These are phyloP conservation scores for Lathyrus oleraceus DNA, from an alignment of 306 rosid species.

Conservation along the genomic window DNA sequence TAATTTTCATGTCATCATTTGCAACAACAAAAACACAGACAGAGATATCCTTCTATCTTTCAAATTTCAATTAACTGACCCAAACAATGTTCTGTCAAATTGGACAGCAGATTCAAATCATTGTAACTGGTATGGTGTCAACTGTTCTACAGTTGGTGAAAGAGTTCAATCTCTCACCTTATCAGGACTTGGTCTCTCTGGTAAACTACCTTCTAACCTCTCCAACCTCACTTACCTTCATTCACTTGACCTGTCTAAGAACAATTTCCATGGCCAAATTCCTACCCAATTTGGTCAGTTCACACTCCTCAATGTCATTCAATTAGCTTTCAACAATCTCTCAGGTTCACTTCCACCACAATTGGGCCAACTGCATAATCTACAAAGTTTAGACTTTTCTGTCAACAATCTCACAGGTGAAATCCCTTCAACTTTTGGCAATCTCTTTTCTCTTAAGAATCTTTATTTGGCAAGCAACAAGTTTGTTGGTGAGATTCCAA, in stretches of 20 bases:
- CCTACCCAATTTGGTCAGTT: slow-evolving; percentile 22
- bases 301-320: slow-evolving; percentile 23
- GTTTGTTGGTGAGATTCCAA: slow-evolving; percentile 40
- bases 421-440: slow-evolving; percentile 41
- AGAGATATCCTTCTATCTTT: slow-evolving; percentile 38
- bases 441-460: slow-evolving; percentile 27
- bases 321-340: slow-evolving; percentile 31
- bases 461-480: slow-evolving; percentile 37
- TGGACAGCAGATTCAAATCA: slow-evolving; percentile 34
- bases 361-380: slow-evolving; percentile 26
- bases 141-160: slow-evolving; percentile 34
- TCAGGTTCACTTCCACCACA: slow-evolving; percentile 38
- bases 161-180: slow-evolving; percentile 44
- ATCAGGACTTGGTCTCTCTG: slow-evolving; percentile 29
- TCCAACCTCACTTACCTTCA: slow-evolving; percentile 38
- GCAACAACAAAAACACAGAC: slow-evolving; percentile 9
- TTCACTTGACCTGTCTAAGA: slow-evolving; percentile 35
- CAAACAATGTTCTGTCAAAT: slow-evolving; percentile 13
- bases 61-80: slow-evolving; percentile 39
- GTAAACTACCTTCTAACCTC: slow-evolving; percentile 29
- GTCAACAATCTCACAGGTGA: slow-evolving; percentile 41
- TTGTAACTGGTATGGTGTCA: slow-evolving; percentile 43
- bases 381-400: slow-evolving; percentile 37
- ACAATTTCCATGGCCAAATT: slow-evolving; percentile 38
- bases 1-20: slow-evolving; percentile 16